A percentile compares a stretch with the other conserved stretches of the same genome.
Evolutionary conservation across 2,329 filamentous ascomycete genomes (phyloP).

Genomic region (Paecilomyces sp.): DNA sequence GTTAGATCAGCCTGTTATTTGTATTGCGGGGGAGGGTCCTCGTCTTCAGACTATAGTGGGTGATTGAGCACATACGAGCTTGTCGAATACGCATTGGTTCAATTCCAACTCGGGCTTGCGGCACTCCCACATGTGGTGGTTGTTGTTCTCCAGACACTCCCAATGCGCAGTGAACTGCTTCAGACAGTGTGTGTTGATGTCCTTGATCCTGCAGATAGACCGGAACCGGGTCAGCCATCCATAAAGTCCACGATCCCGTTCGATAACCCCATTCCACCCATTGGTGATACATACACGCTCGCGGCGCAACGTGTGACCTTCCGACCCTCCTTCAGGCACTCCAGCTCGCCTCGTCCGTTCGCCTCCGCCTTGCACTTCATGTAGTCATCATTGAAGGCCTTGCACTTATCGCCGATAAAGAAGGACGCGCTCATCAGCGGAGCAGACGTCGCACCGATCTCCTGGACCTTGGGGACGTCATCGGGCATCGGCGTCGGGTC

Average conservation of each 20-base stretch:
- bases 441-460: conserved; percentile 87
- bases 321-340: conserved; percentile 93
- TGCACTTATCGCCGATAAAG: conserved; percentile 96
- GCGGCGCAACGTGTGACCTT: conserved; percentile 94
- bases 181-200: conserved; percentile 93
- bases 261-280: conserved; percentile 4
- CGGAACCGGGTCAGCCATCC: conserved; percentile 2
- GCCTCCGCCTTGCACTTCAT: conserved; percentile 99
- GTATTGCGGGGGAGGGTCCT: background rate
- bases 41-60: background rate
- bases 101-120: conserved; percentile 78
- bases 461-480: conserved; percentile 83
- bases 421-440: conserved; percentile 86
- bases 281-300: conserved; percentile 68
- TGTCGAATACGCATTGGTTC: conserved; percentile 93
- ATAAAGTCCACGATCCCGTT: background rate
- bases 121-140: conserved; percentile 97
- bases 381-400: conserved; percentile 94
- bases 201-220: conserved; percentile 60
- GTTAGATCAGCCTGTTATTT: background rate
- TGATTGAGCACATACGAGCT: conserved; percentile 61
- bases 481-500: conserved; percentile 94
- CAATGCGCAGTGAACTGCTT: conserved; percentile 88
- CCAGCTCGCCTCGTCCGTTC: conserved; percentile 81
- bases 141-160: conserved; percentile 93